Evolutionary conservation across 768 basidiomycete species (phyloP), one percentile per base, ranked within the genome.

Genomic region (Podaxis carcinomalis): DNA sequence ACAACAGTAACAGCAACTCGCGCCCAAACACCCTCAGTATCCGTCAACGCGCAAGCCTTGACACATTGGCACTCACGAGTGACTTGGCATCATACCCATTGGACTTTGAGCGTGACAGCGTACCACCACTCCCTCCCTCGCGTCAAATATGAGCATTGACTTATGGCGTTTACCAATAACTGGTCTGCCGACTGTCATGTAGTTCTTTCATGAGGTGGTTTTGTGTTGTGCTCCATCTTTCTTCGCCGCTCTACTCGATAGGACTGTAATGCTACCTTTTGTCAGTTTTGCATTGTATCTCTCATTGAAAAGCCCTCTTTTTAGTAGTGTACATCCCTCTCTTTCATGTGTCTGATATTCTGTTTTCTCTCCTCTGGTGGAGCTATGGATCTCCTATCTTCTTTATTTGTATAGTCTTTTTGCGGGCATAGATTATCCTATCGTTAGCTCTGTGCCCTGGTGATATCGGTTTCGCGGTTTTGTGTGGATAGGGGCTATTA

Each of bases 71-170:
- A 2, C 80, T 94, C 61, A 93, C 92, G 63, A 87, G 81, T 66
- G 92, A 92, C 72, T 73, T 94, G 58, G 85, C 90, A 46, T 89
- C 89, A n/a, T 93, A 91, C 68, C 90, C 92, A 14, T 80, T 93
- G 57, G 84, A 83, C 35, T 92, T 90, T 67, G 88, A 92, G 68
- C 75, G 77, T 40, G 79, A 80, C 57, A 78, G 75, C 53, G 68
- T 74, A 16, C 74, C 62, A 56, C 72, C 64, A 63, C 58, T 32
- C 5, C 75, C 67, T 52, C 49, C 50, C 50, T 36, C 62, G 32
- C 61, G 51, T 59, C 53, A 61, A 51, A 46, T 40, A 49, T 58
- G 23, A 50, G 4, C 28, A 42, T 40, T 19, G 56, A 52, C 37
- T 40, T 40, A 13, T 25, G 46, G 10, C 23, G 47, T 16, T 5